Conservation (phyloP, 306 rosid genomes). For the Aeschynomene evenia region DNA sequence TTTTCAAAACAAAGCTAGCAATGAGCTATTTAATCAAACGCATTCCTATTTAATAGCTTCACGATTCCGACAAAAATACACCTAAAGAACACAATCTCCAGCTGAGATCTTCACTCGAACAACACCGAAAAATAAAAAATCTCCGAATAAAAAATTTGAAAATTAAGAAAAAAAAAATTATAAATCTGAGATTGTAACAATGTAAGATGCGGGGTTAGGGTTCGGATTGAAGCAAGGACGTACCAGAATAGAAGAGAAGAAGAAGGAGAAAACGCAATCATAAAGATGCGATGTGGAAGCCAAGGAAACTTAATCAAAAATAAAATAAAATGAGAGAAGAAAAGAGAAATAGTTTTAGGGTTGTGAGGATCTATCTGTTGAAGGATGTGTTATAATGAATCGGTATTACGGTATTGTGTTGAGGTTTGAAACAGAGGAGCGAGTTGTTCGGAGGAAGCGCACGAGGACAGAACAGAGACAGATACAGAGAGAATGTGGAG, state of each 20-base stretch:
- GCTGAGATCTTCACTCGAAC: constrained; percentile 27
- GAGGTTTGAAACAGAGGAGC: constrained; percentile 25
- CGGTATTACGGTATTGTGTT: neutral
- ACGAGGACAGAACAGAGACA: constrained; percentile 10
- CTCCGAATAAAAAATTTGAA: neutral
- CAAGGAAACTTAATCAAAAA: constrained; percentile 37
- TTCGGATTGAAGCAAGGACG: constrained; percentile 31
- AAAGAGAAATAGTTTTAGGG: constrained; percentile 26
- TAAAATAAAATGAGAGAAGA: neutral
- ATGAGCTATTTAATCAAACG: neutral
- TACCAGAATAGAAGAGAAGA: constrained; percentile 34
- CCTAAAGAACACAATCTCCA: constrained; percentile 30
- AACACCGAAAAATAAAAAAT: neutral
- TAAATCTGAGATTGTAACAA: neutral
- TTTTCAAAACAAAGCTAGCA: neutral
- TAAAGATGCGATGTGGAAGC: neutral
- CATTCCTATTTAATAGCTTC: constrained; percentile 5
- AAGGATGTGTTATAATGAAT: neutral
- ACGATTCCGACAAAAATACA: neutral
- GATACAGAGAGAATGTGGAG: constrained; percentile 19
- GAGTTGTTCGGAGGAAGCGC: constrained; percentile 40
- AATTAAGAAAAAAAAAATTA: constrained; percentile 8
- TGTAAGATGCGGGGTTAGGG: constrained; percentile 36
- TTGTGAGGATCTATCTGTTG: constrained; percentile 48
- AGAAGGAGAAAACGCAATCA: constrained; percentile 27